Conservation (phyloP, 1,139 yeast species). For the Geotrichum citri-aurantii region DNA sequence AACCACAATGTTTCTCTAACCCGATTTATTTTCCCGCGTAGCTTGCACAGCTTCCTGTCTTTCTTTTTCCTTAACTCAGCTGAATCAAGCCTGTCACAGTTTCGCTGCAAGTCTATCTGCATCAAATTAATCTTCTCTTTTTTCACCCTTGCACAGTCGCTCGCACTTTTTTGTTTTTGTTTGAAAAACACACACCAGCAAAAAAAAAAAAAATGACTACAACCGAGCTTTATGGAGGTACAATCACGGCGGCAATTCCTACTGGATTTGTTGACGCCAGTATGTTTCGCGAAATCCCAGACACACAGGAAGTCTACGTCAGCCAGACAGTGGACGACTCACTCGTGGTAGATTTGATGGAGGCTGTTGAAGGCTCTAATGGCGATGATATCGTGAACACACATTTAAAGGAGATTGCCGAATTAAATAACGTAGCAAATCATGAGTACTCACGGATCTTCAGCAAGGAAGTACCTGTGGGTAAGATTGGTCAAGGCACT, state of each 20-base stretch:
- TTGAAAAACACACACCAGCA: not conserved
- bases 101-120: too few relatives aligned
- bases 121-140: not conserved
- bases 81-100: too few relatives aligned
- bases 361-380: constrained; percentile 25
- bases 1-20: too few relatives aligned
- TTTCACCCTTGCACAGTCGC: not conserved
- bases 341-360: constrained; percentile 16
- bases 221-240: constrained; percentile 66
- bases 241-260: constrained; percentile 55
- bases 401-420: constrained; percentile 42
- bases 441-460: constrained; percentile 10
- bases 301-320: constrained; percentile 80
- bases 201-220: not conserved
- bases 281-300: constrained; percentile 70
- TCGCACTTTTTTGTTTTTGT: not conserved
- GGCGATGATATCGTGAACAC: constrained; percentile 36
- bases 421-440: constrained; percentile 35
- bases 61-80: too few relatives aligned
- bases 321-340: constrained; percentile 23
- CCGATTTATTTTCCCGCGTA: too few relatives aligned
- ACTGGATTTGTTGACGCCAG: constrained; percentile 63
- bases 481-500: not conserved
- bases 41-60: too few relatives aligned
- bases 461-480: constrained; percentile 3